A percentile compares a stretch with the other conserved stretches of the same genome.
Evolutionary conservation across 257 asterid genomes (phyloP).

Genomic region (Echites panduratus): DNA sequence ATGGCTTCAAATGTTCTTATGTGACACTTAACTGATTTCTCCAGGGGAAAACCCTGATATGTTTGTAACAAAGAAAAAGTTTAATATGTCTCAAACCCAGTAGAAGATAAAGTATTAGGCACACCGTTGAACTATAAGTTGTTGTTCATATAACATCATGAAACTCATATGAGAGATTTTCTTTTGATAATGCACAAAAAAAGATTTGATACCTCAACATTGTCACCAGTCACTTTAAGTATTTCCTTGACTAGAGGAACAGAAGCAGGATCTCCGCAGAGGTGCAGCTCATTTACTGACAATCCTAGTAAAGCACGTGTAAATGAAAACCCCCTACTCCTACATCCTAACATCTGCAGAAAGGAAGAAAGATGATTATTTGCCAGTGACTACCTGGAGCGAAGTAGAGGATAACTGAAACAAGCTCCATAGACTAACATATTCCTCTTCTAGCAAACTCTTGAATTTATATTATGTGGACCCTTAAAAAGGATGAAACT

Average conservation of each 20-base stretch:
- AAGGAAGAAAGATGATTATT: conserved; percentile 4
- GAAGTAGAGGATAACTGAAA: background rate
- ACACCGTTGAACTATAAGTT: background rate
- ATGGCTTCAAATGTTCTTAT: background rate
- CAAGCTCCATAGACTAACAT: background rate
- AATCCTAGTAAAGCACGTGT: conserved; percentile 93
- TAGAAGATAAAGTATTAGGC: background rate
- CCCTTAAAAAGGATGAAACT: background rate
- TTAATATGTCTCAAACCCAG: background rate
- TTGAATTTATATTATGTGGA: background rate
- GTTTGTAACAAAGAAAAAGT: background rate
- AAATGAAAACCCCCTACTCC: conserved; percentile 81
- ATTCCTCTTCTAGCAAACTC: background rate
- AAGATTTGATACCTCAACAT: conserved; percentile 46
- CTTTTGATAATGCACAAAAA: conserved; percentile 5
- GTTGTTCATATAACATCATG: background rate
- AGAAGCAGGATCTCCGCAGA: conserved; percentile 95
- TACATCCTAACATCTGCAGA: conserved; percentile 79
- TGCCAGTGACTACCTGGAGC: conserved; percentile 4
- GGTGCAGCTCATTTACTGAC: conserved; percentile 85
- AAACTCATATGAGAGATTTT: conserved; percentile 6
- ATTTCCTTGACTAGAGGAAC: conserved; percentile 81
- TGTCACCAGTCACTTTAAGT: conserved; percentile 82
- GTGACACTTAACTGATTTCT: background rate
- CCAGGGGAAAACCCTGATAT: background rate